Conservation (phyloP, 2,329 filamentous ascomycete species). For the Aspergillus tamarii region DNA sequence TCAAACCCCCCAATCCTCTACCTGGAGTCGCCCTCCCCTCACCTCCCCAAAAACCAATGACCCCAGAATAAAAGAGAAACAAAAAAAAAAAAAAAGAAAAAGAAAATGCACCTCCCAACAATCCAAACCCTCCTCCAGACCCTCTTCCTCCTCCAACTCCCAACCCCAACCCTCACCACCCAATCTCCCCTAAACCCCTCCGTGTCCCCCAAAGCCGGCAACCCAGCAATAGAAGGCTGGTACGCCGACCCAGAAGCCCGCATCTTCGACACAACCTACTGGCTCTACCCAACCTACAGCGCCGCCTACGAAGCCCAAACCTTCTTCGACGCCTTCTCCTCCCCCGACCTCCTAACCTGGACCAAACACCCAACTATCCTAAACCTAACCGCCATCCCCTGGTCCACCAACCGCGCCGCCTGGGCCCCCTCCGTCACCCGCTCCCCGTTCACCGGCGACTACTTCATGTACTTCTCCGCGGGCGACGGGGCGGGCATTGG, state of each 20-base stretch:
- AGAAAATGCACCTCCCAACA: not conserved
- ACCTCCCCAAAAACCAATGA: no score
- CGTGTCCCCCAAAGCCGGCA: conserved; percentile 28
- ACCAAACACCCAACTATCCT: conserved; percentile 52
- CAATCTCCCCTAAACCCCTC: conserved; percentile 4
- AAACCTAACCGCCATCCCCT: conserved; percentile 43
- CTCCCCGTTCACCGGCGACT: conserved; percentile 37
- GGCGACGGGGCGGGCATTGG: conserved; percentile 53
- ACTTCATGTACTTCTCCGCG: conserved; percentile 56
- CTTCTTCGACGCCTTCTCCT: conserved; percentile 57
- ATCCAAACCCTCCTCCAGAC: conserved; percentile 6
- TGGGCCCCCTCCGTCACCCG: conserved; percentile 54
- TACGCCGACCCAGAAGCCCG: conserved; percentile 57
- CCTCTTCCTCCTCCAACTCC: not conserved
- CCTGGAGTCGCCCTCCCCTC: not conserved
- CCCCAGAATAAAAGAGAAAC: no score
- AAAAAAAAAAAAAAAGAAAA: no score
- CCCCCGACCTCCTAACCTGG: conserved; percentile 53
- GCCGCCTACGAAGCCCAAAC: conserved; percentile 51
- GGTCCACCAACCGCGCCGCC: conserved; percentile 49
- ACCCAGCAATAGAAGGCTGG: conserved; percentile 55
- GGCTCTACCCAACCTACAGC: conserved; percentile 55
- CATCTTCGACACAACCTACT: conserved; percentile 51
- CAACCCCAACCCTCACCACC: not conserved
- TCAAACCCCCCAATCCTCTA: not conserved